Conservation (phyloP, 768 basidiomycete species). For the Serendipita sp. region DNA sequence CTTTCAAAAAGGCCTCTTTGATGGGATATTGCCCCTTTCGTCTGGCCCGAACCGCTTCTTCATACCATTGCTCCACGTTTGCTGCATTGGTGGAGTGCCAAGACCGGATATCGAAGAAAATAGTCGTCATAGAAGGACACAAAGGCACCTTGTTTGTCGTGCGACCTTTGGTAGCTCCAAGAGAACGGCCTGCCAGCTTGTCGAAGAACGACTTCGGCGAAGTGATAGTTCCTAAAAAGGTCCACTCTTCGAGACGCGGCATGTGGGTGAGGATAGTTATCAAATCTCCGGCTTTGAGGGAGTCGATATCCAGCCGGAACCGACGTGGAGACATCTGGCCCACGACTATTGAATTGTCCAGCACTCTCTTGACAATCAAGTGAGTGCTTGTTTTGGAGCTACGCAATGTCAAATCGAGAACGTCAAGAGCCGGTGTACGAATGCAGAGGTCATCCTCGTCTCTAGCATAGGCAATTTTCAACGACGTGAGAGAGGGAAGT, state of each 20-base stretch:
- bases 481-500: too few relatives aligned
- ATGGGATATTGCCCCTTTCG: neutral
- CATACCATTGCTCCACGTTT: neutral
- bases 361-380: too few relatives aligned
- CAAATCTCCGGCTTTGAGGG: neutral
- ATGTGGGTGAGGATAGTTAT: neutral
- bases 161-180: neutral
- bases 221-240: too few relatives aligned
- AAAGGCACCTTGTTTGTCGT: neutral
- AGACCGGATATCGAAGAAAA: too few relatives aligned
- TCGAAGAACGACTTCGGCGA: too few relatives aligned
- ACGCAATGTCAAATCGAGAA: neutral
- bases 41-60: neutral
- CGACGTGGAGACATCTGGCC: neutral
- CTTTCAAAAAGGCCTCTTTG: neutral
- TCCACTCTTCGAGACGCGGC: neutral
- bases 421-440: too few relatives aligned
- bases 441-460: too few relatives aligned
- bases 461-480: too few relatives aligned
- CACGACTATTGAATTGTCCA: neutral
- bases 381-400: neutral
- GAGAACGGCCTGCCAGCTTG: too few relatives aligned
- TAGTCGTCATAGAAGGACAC: neutral
- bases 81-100: too few relatives aligned
- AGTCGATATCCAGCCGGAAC: too few relatives aligned